Evolutionary conservation across 2,329 filamentous ascomycete species (phyloP), one percentile per base, ranked within the genome.

Genomic region (Aspergillus fischeri): DNA sequence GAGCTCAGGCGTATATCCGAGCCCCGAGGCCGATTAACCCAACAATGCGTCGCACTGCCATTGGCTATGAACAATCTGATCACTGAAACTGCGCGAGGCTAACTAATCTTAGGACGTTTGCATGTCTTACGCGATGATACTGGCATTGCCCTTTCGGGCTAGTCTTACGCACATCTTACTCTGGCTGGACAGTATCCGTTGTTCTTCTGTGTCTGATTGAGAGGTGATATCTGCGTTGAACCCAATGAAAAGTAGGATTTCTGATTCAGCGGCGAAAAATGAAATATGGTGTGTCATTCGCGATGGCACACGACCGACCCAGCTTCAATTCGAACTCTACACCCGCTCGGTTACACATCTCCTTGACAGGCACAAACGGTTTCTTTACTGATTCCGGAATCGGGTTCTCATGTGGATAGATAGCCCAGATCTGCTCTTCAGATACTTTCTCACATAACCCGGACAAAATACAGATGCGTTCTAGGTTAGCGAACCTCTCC

Each of bases 261-360:
- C 29, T 32, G 3, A 14, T 14, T 32, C 11, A 14, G 11, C 6
- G 1, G 29, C 29, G 14, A 6, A 4, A 32, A 32, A 32, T 5
- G 4, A 14, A 32, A 32, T 4, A 1, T 1, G 5, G 11, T 32
- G 11, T 17, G 11, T 11, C 11, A 14, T 4, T 7, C 14, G 6
- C 3, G 7, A 44, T 44, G n/a, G 0, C 0, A 11, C 3, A 44
- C 8, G 2, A 21, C n/a, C 6, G 0, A 21, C 4, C 41, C 41
- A 44, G 20, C n/a, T 8, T 44, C 17, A 44, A 4, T 20, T 21
- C n/a, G 10, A 44, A 44, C 11, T 11, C 21, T 24, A 44, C 41
- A 20, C 41, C 41, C 3, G 4, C 41, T 24, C 20, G n/a, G 41
- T 20, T 20, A 44, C n/a, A 44, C 20, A 44, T 44, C 41, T 21